phyloP scores from a whole-genome alignment of 140 eudicot genomes.

The Stevia rebaudiana region DNA sequence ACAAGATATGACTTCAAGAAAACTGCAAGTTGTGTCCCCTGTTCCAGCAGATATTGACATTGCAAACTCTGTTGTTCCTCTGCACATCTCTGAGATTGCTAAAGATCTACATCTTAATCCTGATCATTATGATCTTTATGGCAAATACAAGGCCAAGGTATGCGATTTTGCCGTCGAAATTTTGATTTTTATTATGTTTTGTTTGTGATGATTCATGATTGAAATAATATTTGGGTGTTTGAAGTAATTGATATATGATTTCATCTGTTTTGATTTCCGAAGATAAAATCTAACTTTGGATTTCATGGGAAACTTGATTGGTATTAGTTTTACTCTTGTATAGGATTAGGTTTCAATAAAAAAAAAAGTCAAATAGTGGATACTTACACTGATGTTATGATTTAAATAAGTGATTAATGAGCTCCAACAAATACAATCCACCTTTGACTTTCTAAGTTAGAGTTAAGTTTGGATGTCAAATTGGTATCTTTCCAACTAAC shows the following conservation, averaged over 20 bases:
- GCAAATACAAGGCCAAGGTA: conserved; percentile 96
- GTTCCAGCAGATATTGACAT: conserved; percentile 93
- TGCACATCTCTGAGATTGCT: conserved; percentile 74
- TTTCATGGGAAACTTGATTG: not conserved
- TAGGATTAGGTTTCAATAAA: not conserved
- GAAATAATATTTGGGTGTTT: not conserved
- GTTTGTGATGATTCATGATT: not conserved
- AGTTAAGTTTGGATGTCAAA: not conserved
- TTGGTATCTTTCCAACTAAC: not conserved
- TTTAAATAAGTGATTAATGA: not conserved
- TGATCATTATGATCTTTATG: conserved; percentile 81
- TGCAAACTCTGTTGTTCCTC: conserved; percentile 81
- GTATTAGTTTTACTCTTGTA: not conserved
- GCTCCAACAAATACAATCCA: not conserved
- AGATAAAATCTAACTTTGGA: not conserved
- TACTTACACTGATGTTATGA: not conserved
- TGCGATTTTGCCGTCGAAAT: not conserved
- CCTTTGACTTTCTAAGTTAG: not conserved
- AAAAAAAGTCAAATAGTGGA: not conserved
- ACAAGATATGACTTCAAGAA: conserved; percentile 39
- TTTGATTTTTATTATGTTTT: not conserved
- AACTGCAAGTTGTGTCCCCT: conserved; percentile 64
- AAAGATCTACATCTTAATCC: conserved; percentile 51
- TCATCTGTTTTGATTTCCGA: not conserved
- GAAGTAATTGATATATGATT: not conserved